Conservation (phyloP, 176 grass and related monocot species). For the Typha latifolia region DNA sequence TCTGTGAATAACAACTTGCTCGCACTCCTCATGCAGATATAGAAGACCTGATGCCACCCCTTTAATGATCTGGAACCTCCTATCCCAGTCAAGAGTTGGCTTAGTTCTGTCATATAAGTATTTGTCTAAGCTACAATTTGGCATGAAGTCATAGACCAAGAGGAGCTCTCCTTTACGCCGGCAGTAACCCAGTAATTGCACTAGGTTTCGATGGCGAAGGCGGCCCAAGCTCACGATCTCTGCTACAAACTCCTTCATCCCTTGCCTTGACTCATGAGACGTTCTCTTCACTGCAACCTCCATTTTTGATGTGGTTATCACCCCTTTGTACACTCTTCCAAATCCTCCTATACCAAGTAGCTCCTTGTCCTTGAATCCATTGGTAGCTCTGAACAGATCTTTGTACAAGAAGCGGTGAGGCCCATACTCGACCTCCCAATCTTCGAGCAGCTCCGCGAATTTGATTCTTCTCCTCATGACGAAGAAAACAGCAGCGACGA, state of each 20-base stretch:
- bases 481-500: neutral
- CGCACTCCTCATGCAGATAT: slow-evolving; percentile 28
- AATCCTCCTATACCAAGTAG: slow-evolving; percentile 31
- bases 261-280: slow-evolving; percentile 35
- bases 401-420: slow-evolving; percentile 27
- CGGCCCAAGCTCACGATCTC: slow-evolving; percentile 16
- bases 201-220: slow-evolving; percentile 22
- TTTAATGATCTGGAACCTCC: slow-evolving; percentile 20
- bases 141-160: slow-evolving; percentile 33
- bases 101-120: slow-evolving; percentile 7
- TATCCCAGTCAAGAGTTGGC: slow-evolving; percentile 6
- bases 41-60: slow-evolving; percentile 17
- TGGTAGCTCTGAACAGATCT: slow-evolving; percentile 19
- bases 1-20: slow-evolving; percentile 13
- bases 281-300: slow-evolving; percentile 30
- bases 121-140: slow-evolving; percentile 30
- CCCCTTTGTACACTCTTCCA: slow-evolving; percentile 27
- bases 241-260: slow-evolving; percentile 30
- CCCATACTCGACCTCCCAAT: slow-evolving; percentile 30
- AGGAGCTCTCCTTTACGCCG: slow-evolving; percentile 25
- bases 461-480: neutral
- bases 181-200: slow-evolving; percentile 31
- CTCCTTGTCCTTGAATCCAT: slow-evolving; percentile 20
- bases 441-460: slow-evolving; percentile 27
- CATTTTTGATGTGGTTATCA: slow-evolving; percentile 1